These are phyloP conservation scores for Rhodotorula graminis DNA, from an alignment of 768 basidiomycete species.

Conservation along the genomic window DNA sequence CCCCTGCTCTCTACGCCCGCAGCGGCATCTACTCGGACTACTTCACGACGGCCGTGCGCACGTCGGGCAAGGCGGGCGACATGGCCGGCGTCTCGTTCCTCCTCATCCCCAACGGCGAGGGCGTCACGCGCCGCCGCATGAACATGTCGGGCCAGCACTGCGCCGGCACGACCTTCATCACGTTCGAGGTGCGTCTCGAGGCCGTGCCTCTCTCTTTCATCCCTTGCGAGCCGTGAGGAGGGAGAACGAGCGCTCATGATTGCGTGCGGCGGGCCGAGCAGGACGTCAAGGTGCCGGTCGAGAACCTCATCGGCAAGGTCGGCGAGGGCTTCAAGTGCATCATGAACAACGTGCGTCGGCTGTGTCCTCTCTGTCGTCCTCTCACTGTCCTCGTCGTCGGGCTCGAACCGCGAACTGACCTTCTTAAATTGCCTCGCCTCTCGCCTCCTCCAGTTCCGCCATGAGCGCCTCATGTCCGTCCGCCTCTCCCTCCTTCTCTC, in stretches of 20 bases:
- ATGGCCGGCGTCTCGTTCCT: conserved; percentile 39
- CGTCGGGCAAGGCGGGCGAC: conserved; percentile 40
- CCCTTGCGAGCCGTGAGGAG: too few relatives aligned
- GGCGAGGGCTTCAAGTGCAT: conserved; percentile 43
- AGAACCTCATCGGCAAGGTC: conserved; percentile 44
- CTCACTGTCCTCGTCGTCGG: too few relatives aligned
- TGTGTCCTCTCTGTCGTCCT: background rate
- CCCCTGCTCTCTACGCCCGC: too few relatives aligned
- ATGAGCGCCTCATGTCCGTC: conserved; percentile 28
- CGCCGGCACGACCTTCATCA: conserved; percentile 39
- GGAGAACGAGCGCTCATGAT: background rate
- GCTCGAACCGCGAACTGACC: background rate
- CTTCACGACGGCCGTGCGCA: conserved; percentile 45
- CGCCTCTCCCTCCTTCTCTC: background rate
- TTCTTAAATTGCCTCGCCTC: background rate
- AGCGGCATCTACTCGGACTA: conserved; percentile 43
- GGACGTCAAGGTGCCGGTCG: conserved; percentile 44
- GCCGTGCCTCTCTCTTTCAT: background rate
- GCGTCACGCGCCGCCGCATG: conserved; percentile 26
- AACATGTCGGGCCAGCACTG: conserved; percentile 22
- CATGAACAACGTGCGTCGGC: conserved; percentile 43
- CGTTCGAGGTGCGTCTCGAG: conserved; percentile 34
- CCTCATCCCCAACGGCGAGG: conserved; percentile 30
- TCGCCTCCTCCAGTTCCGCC: conserved; percentile 3
- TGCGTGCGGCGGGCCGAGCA: too few relatives aligned